Conservation (phyloP, 2,329 filamentous ascomycete genomes). For the Cladosporium sphaerospermum region DNA sequence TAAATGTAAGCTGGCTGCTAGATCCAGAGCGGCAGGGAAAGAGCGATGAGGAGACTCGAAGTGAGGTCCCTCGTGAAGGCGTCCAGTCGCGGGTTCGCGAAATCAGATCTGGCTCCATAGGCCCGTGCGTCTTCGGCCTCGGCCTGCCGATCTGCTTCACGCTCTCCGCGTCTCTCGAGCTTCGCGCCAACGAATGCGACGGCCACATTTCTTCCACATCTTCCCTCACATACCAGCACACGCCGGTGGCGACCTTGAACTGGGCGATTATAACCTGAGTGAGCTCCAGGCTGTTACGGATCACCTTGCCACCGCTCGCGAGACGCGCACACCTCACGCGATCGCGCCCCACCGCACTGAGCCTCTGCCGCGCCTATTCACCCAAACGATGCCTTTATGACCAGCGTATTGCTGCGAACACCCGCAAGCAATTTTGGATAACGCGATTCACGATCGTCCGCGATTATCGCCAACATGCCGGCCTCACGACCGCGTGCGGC, state of each 20-base stretch:
- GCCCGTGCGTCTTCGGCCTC: neutral
- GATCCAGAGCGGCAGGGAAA: too few species aligned
- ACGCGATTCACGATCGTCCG: too few species aligned
- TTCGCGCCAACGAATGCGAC: neutral
- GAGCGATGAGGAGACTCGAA: neutral
- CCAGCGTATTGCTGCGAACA: too few species aligned
- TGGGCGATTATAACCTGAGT: too few species aligned
- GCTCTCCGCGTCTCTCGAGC: conserved; percentile 6
- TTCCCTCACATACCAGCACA: too few species aligned
- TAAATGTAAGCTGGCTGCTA: too few species aligned
- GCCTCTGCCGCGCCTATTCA: too few species aligned
- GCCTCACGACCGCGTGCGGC: conserved; percentile 74
- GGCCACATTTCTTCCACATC: too few species aligned
- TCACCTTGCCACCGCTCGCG: neutral
- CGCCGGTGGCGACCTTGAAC: too few species aligned
- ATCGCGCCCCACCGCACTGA: neutral
- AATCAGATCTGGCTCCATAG: neutral
- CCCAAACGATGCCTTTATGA: too few species aligned
- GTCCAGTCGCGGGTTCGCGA: neutral
- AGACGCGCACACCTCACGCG: neutral
- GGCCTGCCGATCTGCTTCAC: neutral
- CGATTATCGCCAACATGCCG: conserved; percentile 53
- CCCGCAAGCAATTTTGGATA: too few species aligned
- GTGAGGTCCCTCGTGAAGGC: neutral
- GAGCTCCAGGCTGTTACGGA: too few species aligned